A percentile compares a stretch with the other conserved stretches of the same genome.
Evolutionary conservation across 1,284 basidiomycete species (phyloP).

Genomic region (Flammula alnicola): DNA sequence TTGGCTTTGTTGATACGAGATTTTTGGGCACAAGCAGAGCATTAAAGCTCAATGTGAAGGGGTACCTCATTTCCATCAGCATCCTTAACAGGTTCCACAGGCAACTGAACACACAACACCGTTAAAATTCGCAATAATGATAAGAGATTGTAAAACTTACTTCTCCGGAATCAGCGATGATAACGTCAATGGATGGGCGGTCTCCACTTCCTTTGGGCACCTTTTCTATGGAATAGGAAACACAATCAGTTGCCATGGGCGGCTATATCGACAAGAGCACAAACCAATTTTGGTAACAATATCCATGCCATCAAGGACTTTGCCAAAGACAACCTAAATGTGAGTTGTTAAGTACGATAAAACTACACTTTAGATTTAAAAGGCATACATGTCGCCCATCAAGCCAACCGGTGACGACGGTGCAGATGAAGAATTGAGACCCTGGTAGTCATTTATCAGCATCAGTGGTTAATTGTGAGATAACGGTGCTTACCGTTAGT

Average conservation of each 20-base stretch:
- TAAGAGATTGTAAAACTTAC: conserved; percentile 44
- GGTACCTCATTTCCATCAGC: conserved; percentile 86
- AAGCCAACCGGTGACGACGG: conserved; percentile 77
- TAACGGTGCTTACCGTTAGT: conserved; percentile 67
- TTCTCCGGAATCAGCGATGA: conserved; percentile 85
- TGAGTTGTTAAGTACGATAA: conserved; percentile 9
- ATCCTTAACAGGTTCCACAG: conserved; percentile 62
- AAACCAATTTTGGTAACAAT: conserved; percentile 76
- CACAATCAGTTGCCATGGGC: no score
- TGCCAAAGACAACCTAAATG: conserved; percentile 86
- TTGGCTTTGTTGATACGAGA: conserved; percentile 58
- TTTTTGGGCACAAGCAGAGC: conserved; percentile 43
- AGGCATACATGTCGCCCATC: conserved; percentile 72
- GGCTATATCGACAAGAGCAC: no score
- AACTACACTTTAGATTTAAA: conserved; percentile 7
- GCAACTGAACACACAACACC: conserved; percentile 49
- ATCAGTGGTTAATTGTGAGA: neutral
- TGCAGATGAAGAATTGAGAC: conserved; percentile 90
- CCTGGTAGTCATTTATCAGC: conserved; percentile 43
- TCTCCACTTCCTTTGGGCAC: conserved; percentile 71
- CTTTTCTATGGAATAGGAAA: conserved; percentile 59
- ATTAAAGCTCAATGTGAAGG: conserved; percentile 89
- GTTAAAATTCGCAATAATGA: conserved; percentile 15
- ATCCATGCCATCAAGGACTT: conserved; percentile 90
- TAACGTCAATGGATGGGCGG: conserved; percentile 73